Base-by-base conservation (phyloP, 2,329 filamentous ascomycete species). In the Sphaerulina musiva region DNA sequence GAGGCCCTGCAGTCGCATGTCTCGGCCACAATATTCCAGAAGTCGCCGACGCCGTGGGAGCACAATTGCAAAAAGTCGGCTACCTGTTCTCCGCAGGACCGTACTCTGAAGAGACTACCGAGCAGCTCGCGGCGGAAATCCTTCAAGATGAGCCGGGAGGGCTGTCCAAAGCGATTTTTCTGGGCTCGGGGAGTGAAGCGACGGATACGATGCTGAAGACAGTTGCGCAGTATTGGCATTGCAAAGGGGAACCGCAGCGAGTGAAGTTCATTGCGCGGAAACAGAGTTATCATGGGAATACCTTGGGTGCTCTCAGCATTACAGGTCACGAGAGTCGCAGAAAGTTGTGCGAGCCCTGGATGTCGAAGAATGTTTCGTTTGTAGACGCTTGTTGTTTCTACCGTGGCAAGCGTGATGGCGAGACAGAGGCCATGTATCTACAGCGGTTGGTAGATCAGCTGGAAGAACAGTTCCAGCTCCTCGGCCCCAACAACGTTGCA, bases 281-380 rank as follows among this genome's bases (percentile, higher is more conserved):
- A 12, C 73, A 76, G 56, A 70, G 68, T 6, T 79, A 78, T 53
- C 77, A 79, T 59, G 76, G 77, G 9, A 78, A 74, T 55, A 78
- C 76, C 0, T 66, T 78, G 12, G 76, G 74, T 0, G 68, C 75
- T 1, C 68, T 78, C 50, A 72, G 69, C n/a, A 62, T 76, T 4
- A 72, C 72, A 0, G 63, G 65, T 26, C 66, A 71, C 53, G 58
- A 64, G 7, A 31, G 31, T 11, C 32, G 46, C 6, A 48, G 46
- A 8, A 48, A 40, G 17, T 5, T 40, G 20, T 38, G 9, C 6
- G 34, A 26, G 46, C 46, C 46, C 8, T 36, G 32, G 32, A 36
- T 36, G 32, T 36, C 32, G 61, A 45, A 39, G 50, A 65, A 70
- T 58, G 62, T 68, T 17, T 59, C 64, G 63, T 44, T 59, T 59